A percentile compares a stretch with the other conserved stretches of the same genome.
phyloP scores from a whole-genome alignment of 108 stramenopile genomes.

The Nannochloropsis salina region DNA sequence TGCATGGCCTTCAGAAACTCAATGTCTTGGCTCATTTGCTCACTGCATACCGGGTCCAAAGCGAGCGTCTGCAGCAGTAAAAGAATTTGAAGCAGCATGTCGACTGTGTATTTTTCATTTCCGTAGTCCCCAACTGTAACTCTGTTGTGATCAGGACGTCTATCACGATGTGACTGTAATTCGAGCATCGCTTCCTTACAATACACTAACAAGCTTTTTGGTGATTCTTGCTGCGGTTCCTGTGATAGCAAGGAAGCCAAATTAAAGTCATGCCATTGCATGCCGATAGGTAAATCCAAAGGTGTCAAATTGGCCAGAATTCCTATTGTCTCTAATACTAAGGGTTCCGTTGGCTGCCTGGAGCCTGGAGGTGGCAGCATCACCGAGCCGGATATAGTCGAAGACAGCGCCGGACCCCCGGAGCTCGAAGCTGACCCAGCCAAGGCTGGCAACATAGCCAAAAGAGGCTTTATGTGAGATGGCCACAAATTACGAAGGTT shows the following conservation, averaged over 20 bases:
- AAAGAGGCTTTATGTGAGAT: background rate
- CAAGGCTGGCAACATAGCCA: background rate
- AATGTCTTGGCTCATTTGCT: background rate
- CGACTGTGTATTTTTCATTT: background rate
- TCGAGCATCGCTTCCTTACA: background rate
- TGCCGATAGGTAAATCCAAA: constrained; percentile 4
- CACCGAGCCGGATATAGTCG: background rate
- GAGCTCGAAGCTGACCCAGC: background rate
- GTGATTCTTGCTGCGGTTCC: background rate
- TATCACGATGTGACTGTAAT: background rate
- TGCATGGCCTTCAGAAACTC: background rate
- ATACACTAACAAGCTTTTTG: background rate
- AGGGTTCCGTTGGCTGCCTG: background rate
- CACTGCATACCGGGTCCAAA: background rate
- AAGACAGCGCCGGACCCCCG: background rate
- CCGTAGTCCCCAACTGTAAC: background rate
- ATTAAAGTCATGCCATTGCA: background rate
- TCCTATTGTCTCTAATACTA: background rate
- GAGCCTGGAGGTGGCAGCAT: background rate
- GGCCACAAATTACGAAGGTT: constrained; percentile 13
- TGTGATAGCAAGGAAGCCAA: background rate
- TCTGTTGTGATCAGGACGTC: too few species aligned
- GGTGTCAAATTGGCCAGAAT: constrained; percentile 22
- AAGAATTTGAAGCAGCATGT: background rate
- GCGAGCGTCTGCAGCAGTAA: background rate